Evolutionary conservation across 352 stramenopile species (phyloP).

Genomic region (Globisporangium barbulae): DNA sequence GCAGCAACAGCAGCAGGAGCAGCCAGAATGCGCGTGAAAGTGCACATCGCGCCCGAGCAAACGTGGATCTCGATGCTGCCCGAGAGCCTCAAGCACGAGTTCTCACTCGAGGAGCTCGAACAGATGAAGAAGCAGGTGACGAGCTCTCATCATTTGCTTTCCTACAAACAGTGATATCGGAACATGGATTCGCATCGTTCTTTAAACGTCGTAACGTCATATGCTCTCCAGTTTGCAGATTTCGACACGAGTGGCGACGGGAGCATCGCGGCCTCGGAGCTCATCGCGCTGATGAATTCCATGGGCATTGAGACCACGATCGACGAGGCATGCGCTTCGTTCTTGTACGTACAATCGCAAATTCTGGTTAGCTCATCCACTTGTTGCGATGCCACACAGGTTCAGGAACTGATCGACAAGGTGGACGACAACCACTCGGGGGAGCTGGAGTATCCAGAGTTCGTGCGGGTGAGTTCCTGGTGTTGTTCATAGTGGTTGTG

Average conservation of each 20-base stretch:
- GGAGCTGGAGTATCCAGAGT: conserved; percentile 64
- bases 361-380: too few relatives aligned
- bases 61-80: neutral
- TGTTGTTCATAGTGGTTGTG: neutral
- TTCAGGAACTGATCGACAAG: conserved; percentile 63
- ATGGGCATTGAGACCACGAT: neutral
- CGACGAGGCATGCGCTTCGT: neutral
- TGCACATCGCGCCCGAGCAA: neutral
- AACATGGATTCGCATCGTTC: neutral
- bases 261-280: neutral
- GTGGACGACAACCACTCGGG: conserved; percentile 71
- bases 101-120: neutral
- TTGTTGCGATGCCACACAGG: conserved; percentile 15
- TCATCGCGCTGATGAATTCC: neutral
- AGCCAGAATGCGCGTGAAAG: neutral
- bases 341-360: too few relatives aligned
- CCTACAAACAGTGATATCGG: neutral
- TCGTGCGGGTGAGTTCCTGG: conserved; percentile 37
- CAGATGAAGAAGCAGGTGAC: neutral
- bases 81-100: neutral
- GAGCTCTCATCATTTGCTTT: neutral
- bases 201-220: neutral
- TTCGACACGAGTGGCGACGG: neutral
- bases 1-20: too few relatives aligned
- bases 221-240: neutral